Conservation (phyloP, 192 early-diverging fungal genomes). For the Mycoemilia scoparia region DNA sequence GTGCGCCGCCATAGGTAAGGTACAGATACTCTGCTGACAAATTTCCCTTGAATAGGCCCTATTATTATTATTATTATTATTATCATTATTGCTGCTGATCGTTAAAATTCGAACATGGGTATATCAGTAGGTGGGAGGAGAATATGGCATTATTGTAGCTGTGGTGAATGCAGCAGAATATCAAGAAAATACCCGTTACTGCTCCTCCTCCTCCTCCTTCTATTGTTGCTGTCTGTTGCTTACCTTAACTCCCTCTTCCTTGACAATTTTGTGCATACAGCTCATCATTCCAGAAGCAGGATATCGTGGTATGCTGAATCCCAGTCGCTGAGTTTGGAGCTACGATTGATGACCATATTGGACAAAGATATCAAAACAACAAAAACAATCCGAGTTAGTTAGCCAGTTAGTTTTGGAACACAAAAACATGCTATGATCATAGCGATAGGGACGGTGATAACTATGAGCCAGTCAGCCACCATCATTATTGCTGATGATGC, state of each 20-base stretch:
- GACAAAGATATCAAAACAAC: neutral
- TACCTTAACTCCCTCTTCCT: constrained; percentile 67
- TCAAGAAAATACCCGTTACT: neutral
- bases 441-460: too few relatives aligned
- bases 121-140: too few relatives aligned
- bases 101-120: too few relatives aligned
- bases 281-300: constrained; percentile 49
- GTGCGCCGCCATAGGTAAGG: constrained; percentile 68
- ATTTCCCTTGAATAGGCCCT: constrained; percentile 86
- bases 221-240: neutral
- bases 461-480: too few relatives aligned
- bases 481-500: too few relatives aligned
- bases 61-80: neutral
- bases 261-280: constrained; percentile 45
- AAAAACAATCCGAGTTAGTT: constrained; percentile 4
- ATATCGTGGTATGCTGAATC: constrained; percentile 1
- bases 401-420: too few relatives aligned
- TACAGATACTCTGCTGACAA: constrained; percentile 85
- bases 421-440: too few relatives aligned
- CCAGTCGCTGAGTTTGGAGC: constrained; percentile 9
- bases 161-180: too few relatives aligned
- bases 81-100: neutral
- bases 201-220: neutral
- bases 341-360: neutral
- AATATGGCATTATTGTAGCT: too few relatives aligned